These are phyloP conservation scores for Fermentozyma sake DNA, from an alignment of 1,139 yeast genomes.

Conservation along the genomic window DNA sequence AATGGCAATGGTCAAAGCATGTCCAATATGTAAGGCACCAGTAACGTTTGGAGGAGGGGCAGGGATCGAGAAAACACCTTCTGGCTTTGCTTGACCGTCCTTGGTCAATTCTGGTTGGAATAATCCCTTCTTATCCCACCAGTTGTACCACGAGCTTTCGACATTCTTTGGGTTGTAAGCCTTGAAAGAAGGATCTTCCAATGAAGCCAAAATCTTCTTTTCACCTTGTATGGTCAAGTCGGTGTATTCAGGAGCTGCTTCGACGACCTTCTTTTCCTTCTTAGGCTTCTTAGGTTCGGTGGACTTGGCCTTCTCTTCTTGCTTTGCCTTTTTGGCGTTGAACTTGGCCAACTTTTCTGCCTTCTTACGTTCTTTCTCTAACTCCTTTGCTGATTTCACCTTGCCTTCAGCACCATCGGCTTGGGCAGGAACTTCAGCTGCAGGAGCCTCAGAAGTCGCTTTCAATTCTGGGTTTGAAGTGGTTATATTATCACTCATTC, in stretches of 20 bases:
- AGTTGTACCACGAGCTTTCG: constrained; percentile 94
- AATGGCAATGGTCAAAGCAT: constrained; percentile 90
- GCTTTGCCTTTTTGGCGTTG: constrained; percentile 86
- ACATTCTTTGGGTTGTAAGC: constrained; percentile 91
- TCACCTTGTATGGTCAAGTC: constrained; percentile 87
- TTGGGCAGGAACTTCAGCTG: constrained; percentile 9
- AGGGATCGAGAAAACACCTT: constrained; percentile 85
- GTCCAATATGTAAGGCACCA: constrained; percentile 98
- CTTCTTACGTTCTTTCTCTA: constrained; percentile 92
- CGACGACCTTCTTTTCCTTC: constrained; percentile 65
- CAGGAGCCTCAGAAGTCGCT: constrained; percentile 7
- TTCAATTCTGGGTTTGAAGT: constrained; percentile 4
- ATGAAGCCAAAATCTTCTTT: constrained; percentile 76
- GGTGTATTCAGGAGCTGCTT: constrained; percentile 73
- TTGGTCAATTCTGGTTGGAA: constrained; percentile 82
- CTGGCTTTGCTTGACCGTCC: constrained; percentile 73
- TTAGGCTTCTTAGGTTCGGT: constrained; percentile 58
- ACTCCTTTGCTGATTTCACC: constrained; percentile 64
- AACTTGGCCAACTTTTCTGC: constrained; percentile 96
- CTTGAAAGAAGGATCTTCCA: constrained; percentile 90
- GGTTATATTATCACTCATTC: constrained; percentile 7
- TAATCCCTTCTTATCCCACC: constrained; percentile 92
- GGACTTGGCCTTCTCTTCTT: constrained; percentile 42
- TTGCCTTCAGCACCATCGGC: constrained; percentile 10
- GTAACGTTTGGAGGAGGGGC: constrained; percentile 99